Conservation (phyloP, 164 flowering plant species). For the Paratinospora sagittata region DNA sequence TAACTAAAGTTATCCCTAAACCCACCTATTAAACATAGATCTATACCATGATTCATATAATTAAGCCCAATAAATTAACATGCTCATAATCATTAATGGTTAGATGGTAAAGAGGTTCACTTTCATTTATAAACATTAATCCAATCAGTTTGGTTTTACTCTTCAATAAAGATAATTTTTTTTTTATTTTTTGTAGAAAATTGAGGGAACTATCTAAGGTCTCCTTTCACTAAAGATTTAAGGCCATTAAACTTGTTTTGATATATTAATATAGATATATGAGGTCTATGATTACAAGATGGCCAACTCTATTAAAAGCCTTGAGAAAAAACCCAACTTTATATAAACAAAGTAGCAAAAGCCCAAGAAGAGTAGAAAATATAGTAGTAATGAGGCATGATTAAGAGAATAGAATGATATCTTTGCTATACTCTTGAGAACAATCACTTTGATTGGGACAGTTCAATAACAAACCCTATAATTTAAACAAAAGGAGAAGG, state of each 20-base stretch:
- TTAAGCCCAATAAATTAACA: no score
- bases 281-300: background rate
- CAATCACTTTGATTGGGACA: background rate
- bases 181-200: no score
- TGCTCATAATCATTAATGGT: no score
- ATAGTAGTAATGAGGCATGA: background rate
- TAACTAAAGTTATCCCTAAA: no score
- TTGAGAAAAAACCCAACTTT: background rate
- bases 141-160: no score
- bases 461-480: slow-evolving; percentile 1
- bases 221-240: background rate
- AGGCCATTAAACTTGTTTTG: background rate
- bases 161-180: no score
- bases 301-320: background rate
- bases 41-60: no score
- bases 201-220: no score
- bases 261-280: background rate
- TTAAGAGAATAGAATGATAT: background rate
- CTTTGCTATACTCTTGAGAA: background rate
- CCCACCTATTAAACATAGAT: no score
- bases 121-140: no score
- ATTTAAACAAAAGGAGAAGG: background rate
- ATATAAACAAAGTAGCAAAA: background rate
- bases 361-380: background rate
- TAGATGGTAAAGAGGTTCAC: background rate